Evolutionary conservation across 2,329 filamentous ascomycete species (phyloP), one percentile per base, ranked within the genome.

Genomic region (Aspergillus udagawae): DNA sequence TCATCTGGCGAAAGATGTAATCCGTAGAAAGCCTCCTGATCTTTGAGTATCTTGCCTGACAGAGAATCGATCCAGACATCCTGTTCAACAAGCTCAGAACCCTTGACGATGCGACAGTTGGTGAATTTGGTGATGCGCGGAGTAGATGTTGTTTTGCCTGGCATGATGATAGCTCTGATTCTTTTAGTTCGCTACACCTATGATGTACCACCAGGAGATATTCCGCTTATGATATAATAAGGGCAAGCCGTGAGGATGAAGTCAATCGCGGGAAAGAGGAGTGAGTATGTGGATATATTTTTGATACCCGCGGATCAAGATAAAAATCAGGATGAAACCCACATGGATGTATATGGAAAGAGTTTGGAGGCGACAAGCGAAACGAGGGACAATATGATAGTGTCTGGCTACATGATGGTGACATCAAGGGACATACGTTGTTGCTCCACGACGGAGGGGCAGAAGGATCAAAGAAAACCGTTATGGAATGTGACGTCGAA

Each of bases 41-140:
- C 90, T 64, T 86, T 83, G 50, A 96, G 80, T 67, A 96, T 91
- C 73, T 91, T 92, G 63, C 92, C 92, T 1, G 87, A 91, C 17
- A 81, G 71, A 0, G 91, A 89, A 73, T 89, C 92, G 59, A 96
- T 86, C 91, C 91, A 96, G n/a, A 96, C 82, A 69, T 96, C 92
- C 61, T 89, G 86, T 48, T 85, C 75, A 48, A 95, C 82, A 27
- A 96, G 80, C 21, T 80, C 69, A 62, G 87, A 82, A 64, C 84
- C 85, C 67, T 85, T 86, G 58, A 93, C 80, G 27, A 96, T 79
- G 52, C 88, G 86, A 71, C 92, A 96, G 77, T 96, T 96, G 68
- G 90, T 94, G 73, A 96, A 89, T 72, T 93, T 94, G 70, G 89
- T 92, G 70, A 96, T 87, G 52, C 80, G 79, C 50, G 73, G 70